phyloP scores from a whole-genome alignment of 2,329 filamentous ascomycete genomes.

The Chaetomium strumarium region DNA sequence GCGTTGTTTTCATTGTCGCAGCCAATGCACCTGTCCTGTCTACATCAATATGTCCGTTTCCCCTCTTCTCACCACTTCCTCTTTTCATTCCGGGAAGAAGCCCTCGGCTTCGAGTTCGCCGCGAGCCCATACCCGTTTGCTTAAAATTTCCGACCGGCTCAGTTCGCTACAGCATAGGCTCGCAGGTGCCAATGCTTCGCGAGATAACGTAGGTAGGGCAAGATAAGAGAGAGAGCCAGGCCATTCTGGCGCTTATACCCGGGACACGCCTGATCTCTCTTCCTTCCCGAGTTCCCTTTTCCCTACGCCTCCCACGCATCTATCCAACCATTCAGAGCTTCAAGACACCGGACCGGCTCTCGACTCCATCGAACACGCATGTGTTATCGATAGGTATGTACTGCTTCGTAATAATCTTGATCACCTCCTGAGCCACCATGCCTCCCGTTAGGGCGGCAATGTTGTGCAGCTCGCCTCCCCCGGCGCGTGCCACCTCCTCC shows the following conservation, averaged over 20 bases:
- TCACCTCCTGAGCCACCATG: conserved; percentile 92
- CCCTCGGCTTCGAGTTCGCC: no score
- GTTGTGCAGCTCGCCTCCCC: conserved; percentile 86
- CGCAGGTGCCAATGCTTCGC: neutral
- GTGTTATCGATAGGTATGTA: conserved; percentile 67
- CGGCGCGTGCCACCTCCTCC: conserved; percentile 67
- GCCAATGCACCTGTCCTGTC: neutral
- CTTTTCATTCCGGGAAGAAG: no score
- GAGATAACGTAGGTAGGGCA: neutral
- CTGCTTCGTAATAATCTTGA: conserved; percentile 77
- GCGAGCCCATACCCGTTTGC: neutral
- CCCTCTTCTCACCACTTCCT: neutral
- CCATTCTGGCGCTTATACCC: neutral
- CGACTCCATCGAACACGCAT: conserved; percentile 64
- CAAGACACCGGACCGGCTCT: conserved; percentile 54
- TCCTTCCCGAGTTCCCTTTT: neutral
- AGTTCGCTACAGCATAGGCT: conserved; percentile 9
- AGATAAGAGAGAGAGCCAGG: neutral
- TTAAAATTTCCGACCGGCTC: neutral
- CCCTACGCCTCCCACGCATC: neutral
- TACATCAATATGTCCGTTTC: neutral
- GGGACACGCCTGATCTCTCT: neutral
- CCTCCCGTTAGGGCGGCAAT: conserved; percentile 82
- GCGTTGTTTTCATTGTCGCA: neutral
- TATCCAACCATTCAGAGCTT: conserved; percentile 37